phyloP scores from a whole-genome alignment of 2,329 filamentous ascomycete species.

The Pseudogymnoascus sp. region DNA sequence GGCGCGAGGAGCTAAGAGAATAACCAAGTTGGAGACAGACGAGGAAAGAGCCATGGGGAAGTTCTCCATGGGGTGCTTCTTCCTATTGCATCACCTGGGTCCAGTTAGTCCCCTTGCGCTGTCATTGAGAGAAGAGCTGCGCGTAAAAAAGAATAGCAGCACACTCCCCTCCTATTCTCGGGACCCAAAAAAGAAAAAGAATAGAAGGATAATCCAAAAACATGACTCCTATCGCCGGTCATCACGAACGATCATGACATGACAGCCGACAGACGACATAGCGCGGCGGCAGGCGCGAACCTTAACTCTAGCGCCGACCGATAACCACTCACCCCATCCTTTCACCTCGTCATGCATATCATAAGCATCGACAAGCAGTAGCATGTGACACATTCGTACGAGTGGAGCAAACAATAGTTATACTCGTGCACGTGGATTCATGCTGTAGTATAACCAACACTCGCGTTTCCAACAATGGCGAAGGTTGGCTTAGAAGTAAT shows the following conservation, averaged over 20 bases:
- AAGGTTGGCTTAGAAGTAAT: not conserved
- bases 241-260: not conserved
- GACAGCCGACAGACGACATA: constrained; percentile 3
- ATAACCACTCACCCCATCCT: not conserved
- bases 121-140: not conserved
- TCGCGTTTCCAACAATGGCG: too few relatives aligned
- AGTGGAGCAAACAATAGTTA: too few relatives aligned
- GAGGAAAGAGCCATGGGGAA: not conserved
- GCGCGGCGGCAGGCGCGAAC: constrained; percentile 1
- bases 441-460: too few relatives aligned
- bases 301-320: not conserved
- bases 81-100: not conserved
- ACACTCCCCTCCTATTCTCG: not conserved
- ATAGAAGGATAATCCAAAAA: not conserved
- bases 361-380: not conserved
- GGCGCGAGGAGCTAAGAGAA: not conserved
- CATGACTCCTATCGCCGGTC: not conserved
- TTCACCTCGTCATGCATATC: not conserved
- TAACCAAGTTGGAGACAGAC: not conserved
- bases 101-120: not conserved
- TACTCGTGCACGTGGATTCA: too few relatives aligned
- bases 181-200: too few relatives aligned
- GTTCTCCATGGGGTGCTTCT: not conserved
- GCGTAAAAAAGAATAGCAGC: not conserved
- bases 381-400: constrained; percentile 1